Evolutionary conservation across 192 early-diverging fungal species (phyloP), one percentile per base, ranked within the genome.

Genomic region (Coemansia furcata): DNA sequence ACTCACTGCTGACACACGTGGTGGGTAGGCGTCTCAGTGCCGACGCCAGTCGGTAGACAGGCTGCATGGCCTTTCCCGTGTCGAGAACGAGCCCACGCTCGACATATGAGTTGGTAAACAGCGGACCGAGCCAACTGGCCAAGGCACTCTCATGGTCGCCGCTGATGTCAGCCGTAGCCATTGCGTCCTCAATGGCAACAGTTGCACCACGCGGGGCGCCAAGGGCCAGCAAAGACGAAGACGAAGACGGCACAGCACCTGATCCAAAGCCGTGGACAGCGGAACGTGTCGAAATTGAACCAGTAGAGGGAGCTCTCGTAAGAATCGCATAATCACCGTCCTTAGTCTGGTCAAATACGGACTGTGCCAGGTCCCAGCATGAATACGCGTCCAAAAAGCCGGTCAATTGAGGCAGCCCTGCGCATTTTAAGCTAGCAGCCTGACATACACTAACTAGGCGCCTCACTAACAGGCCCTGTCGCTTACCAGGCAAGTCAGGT

Each of bases 51-150:
- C 69, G 68, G 38, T 78, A 75, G 19, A 64, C 66, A 14, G 85
- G 70, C 0, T 44, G 66, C 88, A 91, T 87, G 4, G 87, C 68
- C 42, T 68, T 69, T 12, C 66, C 76, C 0, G 89, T 88, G 15
- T 86, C 84, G 21, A 91, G 74, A 9, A 91, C 88, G 4, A 90
- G 75, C 2, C 86, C 85, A 11, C 73, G 83, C 66, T 90, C 90
- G 7, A 69, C 59, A 65, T 85, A 90, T 11, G 74, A 29, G 60
- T 82, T 84, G 15, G 65, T 17, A 58, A 88, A 90, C 11, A 90
- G 73, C 21, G 68, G 59, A 15, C 39, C 36, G 14, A 78, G 63
- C 80, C 80, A 83, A 19, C 50, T 63, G 26, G 78, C 60, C 11
- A 52, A n/a, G 5, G 55, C 40, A 21, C 23, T 55, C 6, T 54